A percentile compares a stretch with the other conserved stretches of the same genome.
Conservation (phyloP, 768 basidiomycete genomes). For the Coprinopsis cinerea region DNA sequence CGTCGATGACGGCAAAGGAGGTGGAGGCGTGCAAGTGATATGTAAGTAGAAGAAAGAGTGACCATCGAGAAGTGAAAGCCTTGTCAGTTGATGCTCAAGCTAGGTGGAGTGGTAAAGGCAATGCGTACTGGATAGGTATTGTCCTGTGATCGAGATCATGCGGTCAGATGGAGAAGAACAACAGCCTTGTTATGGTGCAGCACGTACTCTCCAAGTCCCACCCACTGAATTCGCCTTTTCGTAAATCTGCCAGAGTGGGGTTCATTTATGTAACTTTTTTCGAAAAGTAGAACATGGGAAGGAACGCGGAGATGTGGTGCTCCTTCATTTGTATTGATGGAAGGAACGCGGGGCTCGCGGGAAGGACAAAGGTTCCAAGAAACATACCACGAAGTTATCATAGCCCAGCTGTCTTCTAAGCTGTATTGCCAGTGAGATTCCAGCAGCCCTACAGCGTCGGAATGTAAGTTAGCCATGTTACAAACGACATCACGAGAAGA, state of each 20-base stretch:
- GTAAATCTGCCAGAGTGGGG: conserved; percentile 38
- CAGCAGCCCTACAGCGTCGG: conserved; percentile 30
- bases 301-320: too few relatives aligned
- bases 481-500: neutral
- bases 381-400: conserved; percentile 42
- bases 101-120: neutral
- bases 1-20: neutral
- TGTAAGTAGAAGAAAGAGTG: neutral
- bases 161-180: conserved; percentile 2
- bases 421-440: conserved; percentile 43
- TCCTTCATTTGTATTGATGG: too few relatives aligned
- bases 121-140: conserved; percentile 47
- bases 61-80: too few relatives aligned
- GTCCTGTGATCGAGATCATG: conserved; percentile 27
- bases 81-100: neutral
- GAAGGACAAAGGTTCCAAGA: too few relatives aligned
- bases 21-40: neutral
- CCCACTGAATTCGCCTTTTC: conserved; percentile 43
- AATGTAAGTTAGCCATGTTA: neutral
- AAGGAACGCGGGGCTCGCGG: too few relatives aligned
- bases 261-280: neutral
- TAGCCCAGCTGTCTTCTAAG: conserved; percentile 38
- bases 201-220: conserved; percentile 52
- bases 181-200: neutral
- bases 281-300: neutral